Conservation (phyloP, 495 filamentous ascomycete species). For the Aspergillus olivimuriae region DNA sequence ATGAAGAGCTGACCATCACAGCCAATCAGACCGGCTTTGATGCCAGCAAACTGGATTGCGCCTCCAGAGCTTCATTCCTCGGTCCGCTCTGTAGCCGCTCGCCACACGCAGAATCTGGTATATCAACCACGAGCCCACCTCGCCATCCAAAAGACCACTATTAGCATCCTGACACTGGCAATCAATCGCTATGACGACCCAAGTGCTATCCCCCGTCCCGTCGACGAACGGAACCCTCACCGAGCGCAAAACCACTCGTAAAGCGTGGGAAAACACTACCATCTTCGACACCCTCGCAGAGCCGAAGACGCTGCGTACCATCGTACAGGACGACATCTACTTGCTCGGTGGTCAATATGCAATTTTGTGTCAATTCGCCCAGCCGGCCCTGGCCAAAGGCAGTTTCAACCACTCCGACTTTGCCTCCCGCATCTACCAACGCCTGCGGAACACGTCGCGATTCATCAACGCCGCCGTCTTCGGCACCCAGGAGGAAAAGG, state of each 20-base stretch:
- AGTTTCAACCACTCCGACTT: slow-evolving; percentile 13
- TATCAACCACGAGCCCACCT: too few species aligned
- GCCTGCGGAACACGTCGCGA: slow-evolving; percentile 12
- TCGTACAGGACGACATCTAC: slow-evolving; percentile 13
- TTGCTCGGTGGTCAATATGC: slow-evolving; percentile 13
- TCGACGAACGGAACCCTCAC: too few species aligned
- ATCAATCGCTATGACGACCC: too few species aligned
- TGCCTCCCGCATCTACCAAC: slow-evolving; percentile 11
- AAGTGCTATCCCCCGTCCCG: too few species aligned
- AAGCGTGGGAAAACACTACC: background rate
- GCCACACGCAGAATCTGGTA: too few species aligned
- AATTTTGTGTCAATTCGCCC: slow-evolving; percentile 17
- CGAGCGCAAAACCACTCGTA: background rate
- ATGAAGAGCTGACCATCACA: too few species aligned
- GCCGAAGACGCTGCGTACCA: background rate
- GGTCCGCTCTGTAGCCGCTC: too few species aligned
- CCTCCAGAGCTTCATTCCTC: too few species aligned
- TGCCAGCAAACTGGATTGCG: too few species aligned
- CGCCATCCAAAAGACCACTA: too few species aligned
- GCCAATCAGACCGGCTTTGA: too few species aligned
- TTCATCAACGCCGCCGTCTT: slow-evolving; percentile 14
- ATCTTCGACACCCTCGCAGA: slow-evolving; percentile 1
- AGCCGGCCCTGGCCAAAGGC: slow-evolving; percentile 13
- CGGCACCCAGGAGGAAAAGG: slow-evolving; percentile 12
- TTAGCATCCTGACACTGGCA: too few species aligned